phyloP scores from a whole-genome alignment of 2,329 filamentous ascomycete genomes.

The Neospermospora avenae region DNA sequence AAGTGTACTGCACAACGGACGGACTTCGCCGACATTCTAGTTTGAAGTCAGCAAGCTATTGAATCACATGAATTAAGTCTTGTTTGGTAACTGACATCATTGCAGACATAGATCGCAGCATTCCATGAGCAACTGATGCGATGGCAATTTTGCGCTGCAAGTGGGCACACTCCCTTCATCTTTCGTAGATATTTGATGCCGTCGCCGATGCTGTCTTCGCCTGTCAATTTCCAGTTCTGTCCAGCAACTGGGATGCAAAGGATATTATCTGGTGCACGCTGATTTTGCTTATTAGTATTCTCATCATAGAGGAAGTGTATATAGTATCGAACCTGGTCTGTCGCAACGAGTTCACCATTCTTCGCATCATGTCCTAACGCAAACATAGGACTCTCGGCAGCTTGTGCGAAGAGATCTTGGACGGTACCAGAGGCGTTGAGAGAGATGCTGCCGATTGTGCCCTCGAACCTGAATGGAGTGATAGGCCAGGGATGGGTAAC shows the following conservation, averaged over 20 bases:
- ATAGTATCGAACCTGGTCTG: neutral
- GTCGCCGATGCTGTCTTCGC: neutral
- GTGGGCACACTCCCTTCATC: neutral
- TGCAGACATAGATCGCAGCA: neutral
- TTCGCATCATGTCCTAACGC: neutral
- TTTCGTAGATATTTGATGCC: neutral
- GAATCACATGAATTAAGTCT: neutral
- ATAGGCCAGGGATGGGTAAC: neutral
- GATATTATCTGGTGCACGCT: neutral
- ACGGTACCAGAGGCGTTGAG: neutral
- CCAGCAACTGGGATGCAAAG: neutral
- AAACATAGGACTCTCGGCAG: neutral
- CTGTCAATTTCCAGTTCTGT: neutral
- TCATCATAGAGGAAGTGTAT: no score
- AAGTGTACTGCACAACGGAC: neutral
- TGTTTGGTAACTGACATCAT: neutral
- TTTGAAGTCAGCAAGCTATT: neutral
- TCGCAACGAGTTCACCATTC: neutral
- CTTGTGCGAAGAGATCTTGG: neutral
- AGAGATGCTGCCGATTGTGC: neutral
- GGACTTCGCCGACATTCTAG: neutral
- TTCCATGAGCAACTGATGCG: neutral
- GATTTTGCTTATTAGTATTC: neutral
- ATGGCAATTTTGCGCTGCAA: neutral
- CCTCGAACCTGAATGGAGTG: neutral